Percentiles rank a stretch among this genome's conserved stretches.
These are phyloP conservation scores for Pseudogymnoascus sp. DNA, from an alignment of 2,329 filamentous ascomycete species.

Conservation along the genomic window DNA sequence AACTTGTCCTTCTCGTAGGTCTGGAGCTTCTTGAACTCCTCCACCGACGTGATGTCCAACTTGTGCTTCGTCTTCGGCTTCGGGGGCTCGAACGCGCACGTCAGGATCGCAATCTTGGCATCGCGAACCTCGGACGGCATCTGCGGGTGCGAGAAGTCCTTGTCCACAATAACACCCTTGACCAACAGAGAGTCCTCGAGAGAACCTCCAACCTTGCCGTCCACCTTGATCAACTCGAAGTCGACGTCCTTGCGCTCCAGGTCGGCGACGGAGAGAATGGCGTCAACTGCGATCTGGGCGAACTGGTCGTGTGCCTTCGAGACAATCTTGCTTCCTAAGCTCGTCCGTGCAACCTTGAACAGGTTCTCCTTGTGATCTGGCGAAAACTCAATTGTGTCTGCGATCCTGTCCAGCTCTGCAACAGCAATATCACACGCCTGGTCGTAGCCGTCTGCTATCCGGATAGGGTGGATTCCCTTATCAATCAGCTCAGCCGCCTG, in stretches of 20 bases:
- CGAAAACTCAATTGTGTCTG: constrained; percentile 82
- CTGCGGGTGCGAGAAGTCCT: constrained; percentile 98
- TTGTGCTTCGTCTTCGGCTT: constrained; percentile 99
- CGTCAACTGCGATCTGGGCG: constrained; percentile 93
- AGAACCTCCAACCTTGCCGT: constrained; percentile 92
- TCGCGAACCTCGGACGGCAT: constrained; percentile 95
- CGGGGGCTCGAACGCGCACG: constrained; percentile 95
- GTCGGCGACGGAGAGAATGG: constrained; percentile 92
- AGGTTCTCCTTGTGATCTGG: constrained; percentile 77
- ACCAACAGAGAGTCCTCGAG: constrained; percentile 92
- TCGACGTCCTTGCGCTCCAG: constrained; percentile 95
- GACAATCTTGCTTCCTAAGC: constrained; percentile 96
- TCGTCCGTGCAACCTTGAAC: constrained; percentile 90
- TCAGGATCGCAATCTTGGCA: constrained; percentile 95
- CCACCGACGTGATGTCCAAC: constrained; percentile 91
- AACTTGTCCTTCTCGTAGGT: constrained; percentile 96
- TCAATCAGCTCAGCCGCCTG: constrained; percentile 97
- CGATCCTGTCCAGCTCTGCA: constrained; percentile 84
- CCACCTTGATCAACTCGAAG: constrained; percentile 98
- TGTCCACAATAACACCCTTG: constrained; percentile 97
- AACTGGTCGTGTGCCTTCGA: constrained; percentile 99
- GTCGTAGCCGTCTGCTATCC: constrained; percentile 97
- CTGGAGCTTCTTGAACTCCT: constrained; percentile 97
- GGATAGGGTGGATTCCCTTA: constrained; percentile 98
- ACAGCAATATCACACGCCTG: constrained; percentile 96